Conservation (phyloP, 2,329 filamentous ascomycete species). For the Nectriaceae sp. region DNA sequence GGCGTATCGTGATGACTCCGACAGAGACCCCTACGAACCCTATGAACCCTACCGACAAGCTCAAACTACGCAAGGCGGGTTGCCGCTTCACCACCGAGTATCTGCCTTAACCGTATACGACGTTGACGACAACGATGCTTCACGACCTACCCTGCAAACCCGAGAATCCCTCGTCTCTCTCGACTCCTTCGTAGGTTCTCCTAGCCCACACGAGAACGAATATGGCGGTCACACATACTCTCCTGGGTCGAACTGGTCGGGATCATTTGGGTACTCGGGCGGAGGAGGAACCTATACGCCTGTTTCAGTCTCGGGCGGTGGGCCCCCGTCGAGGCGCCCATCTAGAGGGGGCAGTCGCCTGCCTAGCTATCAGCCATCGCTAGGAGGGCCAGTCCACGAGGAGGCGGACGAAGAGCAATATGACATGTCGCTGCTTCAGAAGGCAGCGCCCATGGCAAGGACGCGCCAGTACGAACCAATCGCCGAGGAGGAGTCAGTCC, state of each 20-base stretch:
- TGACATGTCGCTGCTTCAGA: slow-evolving; percentile 43
- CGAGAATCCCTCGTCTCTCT: slow-evolving; percentile 44
- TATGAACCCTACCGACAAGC: slow-evolving; percentile 18
- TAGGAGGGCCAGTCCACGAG: slow-evolving; percentile 27
- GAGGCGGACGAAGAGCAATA: slow-evolving; percentile 43
- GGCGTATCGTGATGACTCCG: slow-evolving; percentile 33
- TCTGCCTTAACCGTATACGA: slow-evolving; percentile 39
- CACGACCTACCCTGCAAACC: slow-evolving; percentile 30
- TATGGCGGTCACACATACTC: slow-evolving; percentile 22
- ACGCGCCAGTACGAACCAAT: slow-evolving; percentile 35
- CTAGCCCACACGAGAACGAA: slow-evolving; percentile 17
- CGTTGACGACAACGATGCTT: slow-evolving; percentile 29
- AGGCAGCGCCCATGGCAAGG: slow-evolving; percentile 43
- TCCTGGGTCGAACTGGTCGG: slow-evolving; percentile 25
- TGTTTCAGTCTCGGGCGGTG: slow-evolving; percentile 21
- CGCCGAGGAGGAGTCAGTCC: slow-evolving; percentile 30
- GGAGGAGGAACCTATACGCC: slow-evolving; percentile 31
- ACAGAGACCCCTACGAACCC: slow-evolving; percentile 28
- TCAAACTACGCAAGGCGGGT: neutral
- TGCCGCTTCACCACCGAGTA: slow-evolving; percentile 31
- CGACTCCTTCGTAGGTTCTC: slow-evolving; percentile 31
- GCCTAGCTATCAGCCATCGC: slow-evolving; percentile 25
- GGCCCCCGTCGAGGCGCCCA: slow-evolving; percentile 18
- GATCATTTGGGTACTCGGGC: slow-evolving; percentile 31
- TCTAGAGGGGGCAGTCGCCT: slow-evolving; percentile 28